Conservation (phyloP, 1,284 basidiomycete species). For the Naganishia sp. region DNA sequence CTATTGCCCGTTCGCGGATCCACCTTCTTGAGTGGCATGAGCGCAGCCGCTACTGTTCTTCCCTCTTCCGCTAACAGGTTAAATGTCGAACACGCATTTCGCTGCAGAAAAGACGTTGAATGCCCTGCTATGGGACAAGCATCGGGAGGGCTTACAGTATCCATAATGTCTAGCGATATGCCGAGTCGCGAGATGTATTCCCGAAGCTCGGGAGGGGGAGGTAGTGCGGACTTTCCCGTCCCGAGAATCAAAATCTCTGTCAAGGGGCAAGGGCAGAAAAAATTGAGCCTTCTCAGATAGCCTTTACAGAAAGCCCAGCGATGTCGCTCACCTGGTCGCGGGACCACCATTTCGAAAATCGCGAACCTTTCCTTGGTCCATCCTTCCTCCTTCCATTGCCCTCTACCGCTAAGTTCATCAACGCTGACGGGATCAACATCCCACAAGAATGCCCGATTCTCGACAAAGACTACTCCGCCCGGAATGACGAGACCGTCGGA, state of each 20-base stretch:
- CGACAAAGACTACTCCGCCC: constrained; percentile 77
- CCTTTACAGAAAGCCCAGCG: not conserved
- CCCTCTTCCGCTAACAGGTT: constrained; percentile 92
- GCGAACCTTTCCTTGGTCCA: constrained; percentile 76
- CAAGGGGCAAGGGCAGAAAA: not conserved
- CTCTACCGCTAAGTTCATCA: constrained; percentile 41
- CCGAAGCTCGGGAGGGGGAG: constrained; percentile 69
- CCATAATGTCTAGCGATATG: constrained; percentile 91
- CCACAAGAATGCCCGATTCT: constrained; percentile 87
- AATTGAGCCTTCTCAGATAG: too few relatives aligned
- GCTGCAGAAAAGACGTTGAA: constrained; percentile 54
- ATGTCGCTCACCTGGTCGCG: constrained; percentile 73
- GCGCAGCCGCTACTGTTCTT: constrained; percentile 81
- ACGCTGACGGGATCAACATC: constrained; percentile 69
- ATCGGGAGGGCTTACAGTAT: constrained; percentile 66
- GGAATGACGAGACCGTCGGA: constrained; percentile 70
- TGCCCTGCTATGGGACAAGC: not conserved
- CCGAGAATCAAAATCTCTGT: constrained; percentile 87
- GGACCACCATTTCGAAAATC: constrained; percentile 76
- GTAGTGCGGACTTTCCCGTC: constrained; percentile 72
- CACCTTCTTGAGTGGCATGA: constrained; percentile 66
- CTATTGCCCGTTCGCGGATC: constrained; percentile 43
- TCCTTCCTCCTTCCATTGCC: constrained; percentile 53
- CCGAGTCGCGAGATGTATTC: constrained; percentile 73
- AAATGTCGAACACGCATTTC: constrained; percentile 92